A percentile compares a stretch with the other conserved stretches of the same genome.
Evolutionary conservation across 2,329 filamentous ascomycete genomes (phyloP).

Genomic region (Myriosclerotinia scirpicola): DNA sequence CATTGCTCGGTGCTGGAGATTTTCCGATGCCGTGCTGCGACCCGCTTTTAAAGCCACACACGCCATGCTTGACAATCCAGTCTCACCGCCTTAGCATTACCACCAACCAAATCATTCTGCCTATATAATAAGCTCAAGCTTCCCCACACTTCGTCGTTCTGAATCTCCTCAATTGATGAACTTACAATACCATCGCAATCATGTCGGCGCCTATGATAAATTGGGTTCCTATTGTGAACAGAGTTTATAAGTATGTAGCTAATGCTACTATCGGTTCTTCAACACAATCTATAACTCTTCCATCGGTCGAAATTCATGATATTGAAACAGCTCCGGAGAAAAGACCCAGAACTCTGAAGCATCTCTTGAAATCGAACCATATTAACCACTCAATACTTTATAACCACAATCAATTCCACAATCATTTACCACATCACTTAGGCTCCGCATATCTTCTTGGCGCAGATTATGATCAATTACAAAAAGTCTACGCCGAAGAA

Average conservation of each 20-base stretch:
- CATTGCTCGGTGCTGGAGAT: background rate
- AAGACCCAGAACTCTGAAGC: constrained; percentile 79
- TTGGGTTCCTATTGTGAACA: constrained; percentile 46
- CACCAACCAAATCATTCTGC: constrained; percentile 8
- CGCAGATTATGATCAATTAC: constrained; percentile 69
- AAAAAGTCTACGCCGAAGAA: constrained; percentile 78
- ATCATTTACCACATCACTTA: constrained; percentile 80
- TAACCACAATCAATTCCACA: constrained; percentile 72
- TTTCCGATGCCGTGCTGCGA: background rate
- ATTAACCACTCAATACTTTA: constrained; percentile 84
- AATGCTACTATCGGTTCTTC: constrained; percentile 37
- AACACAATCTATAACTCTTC: constrained; percentile 53
- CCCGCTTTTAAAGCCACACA: background rate
- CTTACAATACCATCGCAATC: constrained; percentile 22
- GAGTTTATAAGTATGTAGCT: constrained; percentile 41
- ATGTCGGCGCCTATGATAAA: constrained; percentile 47
- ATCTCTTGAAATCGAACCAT: constrained; percentile 89
- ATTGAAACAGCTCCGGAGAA: constrained; percentile 80
- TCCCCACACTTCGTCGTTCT: constrained; percentile 14
- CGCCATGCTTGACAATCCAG: background rate
- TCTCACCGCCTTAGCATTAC: background rate
- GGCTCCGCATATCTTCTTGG: constrained; percentile 85
- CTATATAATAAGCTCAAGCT: background rate
- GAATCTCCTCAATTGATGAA: background rate
- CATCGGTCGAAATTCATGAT: constrained; percentile 71